Evolutionary conservation across 2,329 filamentous ascomycete species (phyloP).

Genomic region (Dactylonectria macrodidyma): DNA sequence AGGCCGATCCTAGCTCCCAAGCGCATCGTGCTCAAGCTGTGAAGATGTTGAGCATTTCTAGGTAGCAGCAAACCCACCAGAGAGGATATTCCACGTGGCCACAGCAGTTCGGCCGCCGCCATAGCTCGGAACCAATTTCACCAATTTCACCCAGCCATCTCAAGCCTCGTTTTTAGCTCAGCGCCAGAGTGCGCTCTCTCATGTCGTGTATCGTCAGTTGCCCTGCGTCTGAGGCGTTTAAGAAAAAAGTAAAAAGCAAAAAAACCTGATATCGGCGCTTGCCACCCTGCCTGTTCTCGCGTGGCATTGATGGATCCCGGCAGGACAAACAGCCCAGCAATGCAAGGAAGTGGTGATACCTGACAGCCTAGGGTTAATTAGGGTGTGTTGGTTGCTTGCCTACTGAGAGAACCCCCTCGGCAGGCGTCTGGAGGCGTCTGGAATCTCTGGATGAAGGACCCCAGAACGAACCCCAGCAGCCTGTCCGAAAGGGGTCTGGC

Average conservation of each 20-base stretch:
- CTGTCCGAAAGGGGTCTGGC: too few relatives aligned
- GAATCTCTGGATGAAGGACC: too few relatives aligned
- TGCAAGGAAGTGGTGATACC: background rate
- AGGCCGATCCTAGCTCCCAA: conserved; percentile 2
- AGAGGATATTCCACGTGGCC: conserved; percentile 30
- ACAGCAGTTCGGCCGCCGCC: conserved; percentile 13
- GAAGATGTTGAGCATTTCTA: background rate
- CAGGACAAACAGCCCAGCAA: conserved; percentile 4
- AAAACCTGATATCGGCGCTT: conserved; percentile 9
- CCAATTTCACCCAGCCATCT: background rate
- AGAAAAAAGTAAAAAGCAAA: background rate
- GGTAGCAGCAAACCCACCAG: background rate
- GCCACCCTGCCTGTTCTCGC: conserved; percentile 25
- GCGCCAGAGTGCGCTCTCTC: conserved; percentile 2
- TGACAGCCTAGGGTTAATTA: too few relatives aligned
- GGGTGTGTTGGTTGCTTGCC: too few relatives aligned
- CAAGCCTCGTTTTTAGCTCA: conserved; percentile 1
- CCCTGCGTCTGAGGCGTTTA: conserved; percentile 15
- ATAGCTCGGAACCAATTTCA: conserved; percentile 7
- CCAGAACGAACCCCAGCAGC: too few relatives aligned
- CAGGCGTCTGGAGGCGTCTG: too few relatives aligned
- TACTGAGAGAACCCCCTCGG: too few relatives aligned
- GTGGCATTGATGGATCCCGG: conserved; percentile 25
- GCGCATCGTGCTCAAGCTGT: background rate
- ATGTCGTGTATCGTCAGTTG: background rate